phyloP scores from a whole-genome alignment of 345 rosid species.

The Jatropha curcas region DNA sequence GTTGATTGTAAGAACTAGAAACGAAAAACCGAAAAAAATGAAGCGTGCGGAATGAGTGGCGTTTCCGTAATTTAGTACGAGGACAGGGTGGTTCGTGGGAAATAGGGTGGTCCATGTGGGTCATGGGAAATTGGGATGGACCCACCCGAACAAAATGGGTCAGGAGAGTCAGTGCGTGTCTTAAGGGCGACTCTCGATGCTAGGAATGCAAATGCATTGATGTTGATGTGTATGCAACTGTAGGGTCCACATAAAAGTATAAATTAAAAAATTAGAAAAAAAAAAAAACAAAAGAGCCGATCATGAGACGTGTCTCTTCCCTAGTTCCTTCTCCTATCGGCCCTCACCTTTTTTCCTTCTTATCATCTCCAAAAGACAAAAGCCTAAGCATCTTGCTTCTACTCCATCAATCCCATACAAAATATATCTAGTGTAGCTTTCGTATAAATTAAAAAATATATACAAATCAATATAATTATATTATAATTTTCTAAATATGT shows the following conservation, averaged over 20 bases:
- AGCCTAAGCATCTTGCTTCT: too few relatives aligned
- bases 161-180: conserved; percentile 53
- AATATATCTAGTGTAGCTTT: too few relatives aligned
- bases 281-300: neutral
- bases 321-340: neutral
- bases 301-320: conserved; percentile 10
- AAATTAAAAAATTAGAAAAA: neutral
- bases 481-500: too few relatives aligned
- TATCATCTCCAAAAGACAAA: neutral
- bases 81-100: neutral
- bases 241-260: too few relatives aligned
- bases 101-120: conserved; percentile 26
- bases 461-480: too few relatives aligned
- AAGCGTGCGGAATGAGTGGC: neutral
- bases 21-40: too few relatives aligned
- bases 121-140: conserved; percentile 43
- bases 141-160: conserved; percentile 37
- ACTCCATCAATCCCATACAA: too few relatives aligned
- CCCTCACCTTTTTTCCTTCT: neutral
- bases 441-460: too few relatives aligned
- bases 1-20: too few relatives aligned
- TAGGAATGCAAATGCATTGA: conserved; percentile 29
- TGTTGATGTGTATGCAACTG: conserved; percentile 16
- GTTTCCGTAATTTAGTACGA: neutral
- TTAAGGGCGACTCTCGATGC: conserved; percentile 48